Conservation (phyloP, 345 rosid genomes). For the Schrenkiella parvula region DNA sequence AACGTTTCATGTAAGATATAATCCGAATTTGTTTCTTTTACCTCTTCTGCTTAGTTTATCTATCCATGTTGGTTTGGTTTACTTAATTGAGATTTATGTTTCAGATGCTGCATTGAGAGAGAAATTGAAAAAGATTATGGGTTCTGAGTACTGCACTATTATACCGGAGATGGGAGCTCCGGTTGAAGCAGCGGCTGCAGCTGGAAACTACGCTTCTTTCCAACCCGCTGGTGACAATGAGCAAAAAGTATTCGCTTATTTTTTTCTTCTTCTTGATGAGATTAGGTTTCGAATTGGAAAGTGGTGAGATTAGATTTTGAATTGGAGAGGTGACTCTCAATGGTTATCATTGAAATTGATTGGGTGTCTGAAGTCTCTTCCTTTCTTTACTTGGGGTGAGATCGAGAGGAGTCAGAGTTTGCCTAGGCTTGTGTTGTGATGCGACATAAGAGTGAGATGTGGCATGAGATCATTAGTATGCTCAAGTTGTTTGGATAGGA, state of each 20-base stretch:
- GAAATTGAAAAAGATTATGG: slow-evolving; percentile 79
- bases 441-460: background rate
- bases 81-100: background rate
- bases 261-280: background rate
- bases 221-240: slow-evolving; percentile 37
- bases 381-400: background rate
- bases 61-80: background rate
- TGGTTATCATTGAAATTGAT: background rate
- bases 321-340: background rate
- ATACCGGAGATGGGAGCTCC: slow-evolving; percentile 87
- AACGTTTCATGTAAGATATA: slow-evolving; percentile 52
- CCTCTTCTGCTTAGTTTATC: background rate
- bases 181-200: slow-evolving; percentile 74
- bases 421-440: background rate
- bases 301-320: background rate
- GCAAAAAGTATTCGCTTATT: background rate
- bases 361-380: background rate
- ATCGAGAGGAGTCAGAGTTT: background rate
- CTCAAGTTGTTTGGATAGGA: slow-evolving; percentile 1
- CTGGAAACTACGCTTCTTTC: slow-evolving; percentile 57
- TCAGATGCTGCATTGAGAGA: slow-evolving; percentile 75
- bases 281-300: too few relatives aligned
- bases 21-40: background rate
- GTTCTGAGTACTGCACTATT: slow-evolving; percentile 72
- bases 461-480: background rate